Conservation (phyloP, 352 stramenopile genomes). For the Pythium rhizo-oryzae region DNA sequence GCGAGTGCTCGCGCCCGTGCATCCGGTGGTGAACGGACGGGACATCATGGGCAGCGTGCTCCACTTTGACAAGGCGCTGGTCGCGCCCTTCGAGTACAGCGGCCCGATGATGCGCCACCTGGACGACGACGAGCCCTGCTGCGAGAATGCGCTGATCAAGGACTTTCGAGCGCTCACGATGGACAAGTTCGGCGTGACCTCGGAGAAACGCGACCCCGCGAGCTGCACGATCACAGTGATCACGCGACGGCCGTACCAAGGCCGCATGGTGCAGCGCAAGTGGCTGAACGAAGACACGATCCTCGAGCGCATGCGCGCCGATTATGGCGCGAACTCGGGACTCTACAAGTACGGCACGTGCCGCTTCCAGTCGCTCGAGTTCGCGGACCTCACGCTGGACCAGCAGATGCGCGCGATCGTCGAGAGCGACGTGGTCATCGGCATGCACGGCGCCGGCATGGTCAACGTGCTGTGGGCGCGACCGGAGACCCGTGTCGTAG, state of each 20-base stretch:
- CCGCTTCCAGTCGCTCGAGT: slow-evolving; percentile 48
- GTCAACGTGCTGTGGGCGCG: slow-evolving; percentile 74
- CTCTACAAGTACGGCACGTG: slow-evolving; percentile 25
- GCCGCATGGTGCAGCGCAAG: slow-evolving; percentile 29
- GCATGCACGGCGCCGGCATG: slow-evolving; percentile 82
- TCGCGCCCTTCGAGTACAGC: slow-evolving; percentile 55
- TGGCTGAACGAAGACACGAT: slow-evolving; percentile 41
- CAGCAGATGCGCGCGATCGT: slow-evolving; percentile 68
- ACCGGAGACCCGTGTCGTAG: slow-evolving; percentile 53
- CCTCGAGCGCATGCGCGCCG: slow-evolving; percentile 18
- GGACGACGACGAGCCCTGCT: slow-evolving; percentile 63
- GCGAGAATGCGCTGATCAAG: slow-evolving; percentile 49
- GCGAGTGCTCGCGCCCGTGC: slow-evolving; percentile 22
- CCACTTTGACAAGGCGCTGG: slow-evolving; percentile 41
- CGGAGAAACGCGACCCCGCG: neutral
- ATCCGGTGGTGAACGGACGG: slow-evolving; percentile 18
- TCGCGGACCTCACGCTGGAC: slow-evolving; percentile 50
- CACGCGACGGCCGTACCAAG: slow-evolving; percentile 29
- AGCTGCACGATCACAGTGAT: slow-evolving; percentile 34
- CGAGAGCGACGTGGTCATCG: slow-evolving; percentile 76
- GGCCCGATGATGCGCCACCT: slow-evolving; percentile 76
- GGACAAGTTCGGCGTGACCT: neutral
- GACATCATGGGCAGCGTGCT: slow-evolving; percentile 35
- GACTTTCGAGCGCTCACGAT: slow-evolving; percentile 44
- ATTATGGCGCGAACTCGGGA: slow-evolving; percentile 12